Evolutionary conservation across 1,284 basidiomycete species (phyloP).

Genomic region (Trichosporon ovoides): DNA sequence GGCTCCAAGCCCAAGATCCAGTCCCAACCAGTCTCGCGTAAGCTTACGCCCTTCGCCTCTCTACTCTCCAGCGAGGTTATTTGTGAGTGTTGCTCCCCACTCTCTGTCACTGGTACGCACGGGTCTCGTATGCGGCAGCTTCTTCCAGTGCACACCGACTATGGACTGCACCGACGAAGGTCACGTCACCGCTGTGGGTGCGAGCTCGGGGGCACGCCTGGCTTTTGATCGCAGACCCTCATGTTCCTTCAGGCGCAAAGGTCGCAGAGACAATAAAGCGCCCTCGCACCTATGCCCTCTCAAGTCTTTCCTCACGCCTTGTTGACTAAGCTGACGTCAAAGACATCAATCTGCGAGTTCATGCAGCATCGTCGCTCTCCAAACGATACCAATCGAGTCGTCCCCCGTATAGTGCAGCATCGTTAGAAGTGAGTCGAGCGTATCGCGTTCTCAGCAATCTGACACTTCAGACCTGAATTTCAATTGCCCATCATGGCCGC

Average conservation of each 20-base stretch:
- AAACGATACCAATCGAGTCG: slow-evolving; percentile 5
- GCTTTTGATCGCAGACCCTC: too few relatives aligned
- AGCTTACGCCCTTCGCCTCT: background rate
- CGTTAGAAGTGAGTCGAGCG: slow-evolving; percentile 19
- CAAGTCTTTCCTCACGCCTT: too few relatives aligned
- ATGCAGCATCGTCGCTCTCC: slow-evolving; percentile 22
- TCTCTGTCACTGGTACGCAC: too few relatives aligned
- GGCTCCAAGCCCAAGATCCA: slow-evolving; percentile 13
- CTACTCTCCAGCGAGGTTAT: background rate
- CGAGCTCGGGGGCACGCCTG: too few relatives aligned
- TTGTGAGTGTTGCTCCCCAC: background rate
- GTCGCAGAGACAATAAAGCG: too few relatives aligned
- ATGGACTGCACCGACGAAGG: too few relatives aligned
- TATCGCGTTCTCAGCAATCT: background rate
- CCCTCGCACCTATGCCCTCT: too few relatives aligned
- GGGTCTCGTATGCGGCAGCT: too few relatives aligned
- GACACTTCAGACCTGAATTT: slow-evolving; percentile 16
- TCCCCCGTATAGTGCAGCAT: slow-evolving; percentile 14
- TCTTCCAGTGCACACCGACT: too few relatives aligned
- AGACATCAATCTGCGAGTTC: slow-evolving; percentile 18
- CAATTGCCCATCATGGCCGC: slow-evolving; percentile 66
- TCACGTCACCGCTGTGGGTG: too few relatives aligned
- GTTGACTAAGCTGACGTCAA: background rate
- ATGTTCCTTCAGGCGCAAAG: too few relatives aligned
- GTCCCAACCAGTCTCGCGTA: slow-evolving; percentile 6